Evolutionary conservation across 2,329 filamentous ascomycete species (phyloP).

Genomic region (Blastomyces emzantsi): DNA sequence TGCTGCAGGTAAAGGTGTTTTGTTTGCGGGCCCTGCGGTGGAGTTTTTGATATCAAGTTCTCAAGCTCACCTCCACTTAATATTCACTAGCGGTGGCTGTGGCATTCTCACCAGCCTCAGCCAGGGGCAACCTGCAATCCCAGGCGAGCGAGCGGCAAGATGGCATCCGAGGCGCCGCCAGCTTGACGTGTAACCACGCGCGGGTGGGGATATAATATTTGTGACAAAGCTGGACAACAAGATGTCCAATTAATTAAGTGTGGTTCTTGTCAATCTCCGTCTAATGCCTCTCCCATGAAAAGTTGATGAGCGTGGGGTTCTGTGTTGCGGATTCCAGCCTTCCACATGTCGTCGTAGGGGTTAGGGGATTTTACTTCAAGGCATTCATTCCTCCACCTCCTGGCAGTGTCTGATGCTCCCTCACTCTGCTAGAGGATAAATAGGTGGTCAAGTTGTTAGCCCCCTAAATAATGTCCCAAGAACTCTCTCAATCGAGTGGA

Average conservation of each 20-base stretch:
- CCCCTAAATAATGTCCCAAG: no score
- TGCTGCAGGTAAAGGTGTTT: background rate
- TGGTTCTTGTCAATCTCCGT: background rate
- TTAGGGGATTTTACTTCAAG: no score
- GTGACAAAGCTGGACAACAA: background rate
- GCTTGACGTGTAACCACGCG: no score
- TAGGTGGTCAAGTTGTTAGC: no score
- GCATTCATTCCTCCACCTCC: no score
- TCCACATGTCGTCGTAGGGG: no score
- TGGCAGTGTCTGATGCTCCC: no score
- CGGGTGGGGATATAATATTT: background rate
- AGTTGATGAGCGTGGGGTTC: background rate
- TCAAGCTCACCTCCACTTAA: background rate
- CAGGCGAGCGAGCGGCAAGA: background rate
- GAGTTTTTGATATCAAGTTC: background rate
- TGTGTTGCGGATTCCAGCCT: background rate
- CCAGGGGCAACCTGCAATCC: background rate
- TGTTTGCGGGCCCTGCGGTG: background rate
- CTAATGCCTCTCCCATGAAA: background rate
- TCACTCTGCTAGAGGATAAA: no score
- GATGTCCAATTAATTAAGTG: background rate
- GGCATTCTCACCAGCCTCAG: background rate
- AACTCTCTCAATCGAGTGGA: no score
- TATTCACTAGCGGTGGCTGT: background rate
- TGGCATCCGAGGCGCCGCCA: no score